These are phyloP conservation scores for Camellia granthamiana DNA, from an alignment of 148 eudicot genomes.

Conservation along the genomic window DNA sequence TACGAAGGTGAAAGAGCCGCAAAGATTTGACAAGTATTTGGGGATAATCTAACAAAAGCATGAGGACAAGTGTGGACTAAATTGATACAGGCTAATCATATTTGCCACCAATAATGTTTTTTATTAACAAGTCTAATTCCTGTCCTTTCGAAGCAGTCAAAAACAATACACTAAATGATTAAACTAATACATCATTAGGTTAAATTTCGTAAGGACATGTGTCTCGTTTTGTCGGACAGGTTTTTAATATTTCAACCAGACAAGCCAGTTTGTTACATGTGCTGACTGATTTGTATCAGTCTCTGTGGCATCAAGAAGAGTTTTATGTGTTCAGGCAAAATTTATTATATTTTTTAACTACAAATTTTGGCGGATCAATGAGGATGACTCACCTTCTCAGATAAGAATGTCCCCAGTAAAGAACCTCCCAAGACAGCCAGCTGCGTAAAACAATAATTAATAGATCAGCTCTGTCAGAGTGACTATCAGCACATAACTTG, in stretches of 20 bases:
- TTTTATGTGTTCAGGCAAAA: not conserved
- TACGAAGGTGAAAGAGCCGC: not conserved
- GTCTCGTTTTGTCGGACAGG: not conserved
- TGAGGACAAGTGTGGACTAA: not conserved
- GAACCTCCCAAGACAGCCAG: slow-evolving; percentile 96
- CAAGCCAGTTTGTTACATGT: not conserved
- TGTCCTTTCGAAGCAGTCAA: not conserved
- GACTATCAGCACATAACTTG: not conserved
- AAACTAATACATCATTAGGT: not conserved
- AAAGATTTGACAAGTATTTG: not conserved
- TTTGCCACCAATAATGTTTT: not conserved
- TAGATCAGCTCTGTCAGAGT: slow-evolving; percentile 1
- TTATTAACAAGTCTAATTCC: no score
- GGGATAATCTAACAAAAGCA: not conserved
- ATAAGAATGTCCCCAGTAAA: slow-evolving; percentile 80
- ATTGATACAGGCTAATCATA: not conserved
- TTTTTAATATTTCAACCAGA: not conserved
- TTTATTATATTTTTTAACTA: slow-evolving; percentile 5
- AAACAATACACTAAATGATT: not conserved
- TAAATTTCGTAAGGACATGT: not conserved
- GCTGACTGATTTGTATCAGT: not conserved
- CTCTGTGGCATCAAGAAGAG: not conserved
- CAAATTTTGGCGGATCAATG: not conserved
- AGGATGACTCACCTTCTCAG: slow-evolving; percentile 67
- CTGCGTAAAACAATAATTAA: slow-evolving; percentile 46